phyloP scores from a whole-genome alignment of 306 rosid genomes.

The Castanopsis chinensis region DNA sequence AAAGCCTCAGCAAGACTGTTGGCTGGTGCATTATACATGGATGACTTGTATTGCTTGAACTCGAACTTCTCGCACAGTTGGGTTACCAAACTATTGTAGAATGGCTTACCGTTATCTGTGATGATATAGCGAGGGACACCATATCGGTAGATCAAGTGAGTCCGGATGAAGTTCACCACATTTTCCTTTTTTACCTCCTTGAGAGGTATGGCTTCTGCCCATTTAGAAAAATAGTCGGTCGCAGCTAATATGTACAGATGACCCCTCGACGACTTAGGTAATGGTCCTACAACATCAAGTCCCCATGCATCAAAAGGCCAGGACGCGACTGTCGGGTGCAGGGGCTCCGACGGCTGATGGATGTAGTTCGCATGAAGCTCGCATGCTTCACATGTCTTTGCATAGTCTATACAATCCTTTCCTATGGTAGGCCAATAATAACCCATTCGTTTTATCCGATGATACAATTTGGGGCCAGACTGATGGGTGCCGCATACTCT shows the following conservation, averaged over 20 bases:
- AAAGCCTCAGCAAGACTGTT: not conserved
- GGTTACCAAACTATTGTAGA: too few relatives aligned
- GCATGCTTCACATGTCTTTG: not conserved
- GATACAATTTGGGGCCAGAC: not conserved
- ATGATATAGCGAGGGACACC: not conserved
- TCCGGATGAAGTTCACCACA: not conserved
- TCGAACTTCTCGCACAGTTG: too few relatives aligned
- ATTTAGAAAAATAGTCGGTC: not conserved
- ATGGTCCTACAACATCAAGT: not conserved
- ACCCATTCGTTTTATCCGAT: not conserved
- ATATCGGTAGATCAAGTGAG: not conserved
- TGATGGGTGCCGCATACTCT: not conserved
- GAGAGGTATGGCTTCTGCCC: not conserved
- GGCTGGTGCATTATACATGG: not conserved
- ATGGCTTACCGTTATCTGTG: not conserved
- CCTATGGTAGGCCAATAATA: not conserved
- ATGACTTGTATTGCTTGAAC: not conserved
- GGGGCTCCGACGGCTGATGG: not conserved
- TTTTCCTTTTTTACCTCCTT: not conserved
- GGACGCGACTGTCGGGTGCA: not conserved
- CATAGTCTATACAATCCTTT: not conserved
- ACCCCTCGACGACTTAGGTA: not conserved
- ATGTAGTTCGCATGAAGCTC: not conserved
- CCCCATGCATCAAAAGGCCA: not conserved
- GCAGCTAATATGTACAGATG: not conserved